Base-by-base conservation (phyloP, 768 basidiomycete species). In the Phaeotremella skinneri region DNA sequence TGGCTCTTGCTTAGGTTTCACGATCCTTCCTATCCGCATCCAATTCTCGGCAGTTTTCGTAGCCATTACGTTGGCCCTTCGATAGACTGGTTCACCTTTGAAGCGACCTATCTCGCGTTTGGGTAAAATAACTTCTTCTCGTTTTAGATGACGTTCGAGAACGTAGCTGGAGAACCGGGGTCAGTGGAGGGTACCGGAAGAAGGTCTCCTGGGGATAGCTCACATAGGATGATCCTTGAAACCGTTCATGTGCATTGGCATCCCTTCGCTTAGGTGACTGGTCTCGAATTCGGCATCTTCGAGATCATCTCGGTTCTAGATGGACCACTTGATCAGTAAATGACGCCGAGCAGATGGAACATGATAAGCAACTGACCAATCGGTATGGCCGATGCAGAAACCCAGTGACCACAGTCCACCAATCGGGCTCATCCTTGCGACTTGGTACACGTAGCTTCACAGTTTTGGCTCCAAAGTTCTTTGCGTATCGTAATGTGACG, bases 201-300 rank as follows among this genome's bases (percentile, higher is more conserved):
- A 9, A 9, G 37, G 37, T 30, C 31, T 17, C 25, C 32, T 21
- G 4, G 43, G 14, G 37, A 31, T 4, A 27, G 77, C 86, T 51
- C 69, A 94, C 87, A 94, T 72, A 3, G 93, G 91, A 78, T 99
- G 96, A 69, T 90, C 87, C 75, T 98, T 97, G 83, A 98, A 98
- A 1, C 91, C 96, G 27, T 83, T 81, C 55, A 98, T 82, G 11
- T 87, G 87, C 17, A 85, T 87, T 0, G 96, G 96, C 91, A 99
- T 96, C 25, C 87, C 91, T 78, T 94, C 93, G 48, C 82, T 86
- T 73, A 89, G 75, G 72, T 90, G 88, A 59, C 84, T 84, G 0
- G 80, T 80, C 59, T 88, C 81, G 23, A 99, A 80, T 76, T 96
- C 91, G 25, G 89, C 88, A 67, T 97, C 91, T 78, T 99, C 96